Base-by-base conservation (phyloP, 2,329 filamentous ascomycete genomes). In the Pseudomassariella vexata region DNA sequence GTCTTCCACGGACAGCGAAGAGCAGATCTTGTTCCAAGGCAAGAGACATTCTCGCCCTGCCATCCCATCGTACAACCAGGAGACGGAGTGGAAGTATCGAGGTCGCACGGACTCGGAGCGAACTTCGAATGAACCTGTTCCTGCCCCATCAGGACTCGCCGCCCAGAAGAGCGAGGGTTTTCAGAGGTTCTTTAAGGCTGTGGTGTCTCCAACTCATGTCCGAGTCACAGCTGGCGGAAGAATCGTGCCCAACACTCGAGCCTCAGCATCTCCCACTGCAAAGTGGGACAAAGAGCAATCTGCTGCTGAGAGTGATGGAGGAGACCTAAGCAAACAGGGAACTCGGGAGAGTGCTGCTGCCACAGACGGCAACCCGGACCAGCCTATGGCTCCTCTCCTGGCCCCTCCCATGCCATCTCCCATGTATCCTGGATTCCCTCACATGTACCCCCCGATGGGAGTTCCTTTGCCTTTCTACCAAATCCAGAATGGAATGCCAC, bases 191-290 rank as follows among this genome's bases (percentile, higher is more conserved):
- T 81, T 77, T 57, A 76, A 78, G 49, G 76, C 77, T 9, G 78
- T 82, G n/a, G 68, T 75, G 5, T 82, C 78, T 20, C 78, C 78
- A 6, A 78, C 75, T 10, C 76, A 82, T 51, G 70, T 82, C 40
- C 72, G 78, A 11, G 78, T 82, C 30, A 82, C 78, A 14, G 78
- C 78, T 37, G 76, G 78, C 36, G 78, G 78, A 24, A 67, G 76
- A 22, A 82, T 82, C 44, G 78, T 82, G 2, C 77, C 76, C 29
- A 82, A 82, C 46, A 79, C 68, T 20, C 66, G 76, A 25, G 66
- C 60, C 9, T 60, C 67, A 3, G 58, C 60, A 5, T 77, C 74
- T 7, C 72, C 72, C 3, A 68, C 67, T 4, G 48, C 62, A 5
- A 77, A 76, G 50, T 65, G 62, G 52, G 44, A 56, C 34, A 70